phyloP scores from a whole-genome alignment of 139 green algal genomes.

The Auxenochlorella pyrenoidosa region DNA sequence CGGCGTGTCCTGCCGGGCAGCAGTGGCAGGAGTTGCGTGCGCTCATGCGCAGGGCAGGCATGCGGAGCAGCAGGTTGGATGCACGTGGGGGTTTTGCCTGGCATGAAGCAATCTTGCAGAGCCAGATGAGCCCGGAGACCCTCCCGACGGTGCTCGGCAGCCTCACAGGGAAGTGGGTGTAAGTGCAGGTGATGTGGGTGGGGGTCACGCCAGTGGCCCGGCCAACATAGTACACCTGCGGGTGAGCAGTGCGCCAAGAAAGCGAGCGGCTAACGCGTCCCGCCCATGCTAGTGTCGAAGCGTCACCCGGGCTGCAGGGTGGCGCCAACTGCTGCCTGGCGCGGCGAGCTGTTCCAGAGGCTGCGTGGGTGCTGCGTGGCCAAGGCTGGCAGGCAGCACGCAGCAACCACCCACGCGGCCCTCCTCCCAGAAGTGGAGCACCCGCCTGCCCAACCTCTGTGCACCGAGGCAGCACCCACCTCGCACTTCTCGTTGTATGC shows the following conservation, averaged over 20 bases:
- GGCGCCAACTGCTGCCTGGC: too few relatives aligned
- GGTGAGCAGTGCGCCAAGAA: not conserved
- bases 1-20: not conserved
- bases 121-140: too few relatives aligned
- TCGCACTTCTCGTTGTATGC: conserved; percentile 17
- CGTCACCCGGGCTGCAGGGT: too few relatives aligned
- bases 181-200: not conserved
- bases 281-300: too few relatives aligned
- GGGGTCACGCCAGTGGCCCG: not conserved
- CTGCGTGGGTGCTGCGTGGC: too few relatives aligned
- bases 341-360: too few relatives aligned
- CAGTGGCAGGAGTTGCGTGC: too few relatives aligned
- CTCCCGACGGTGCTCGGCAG: not conserved
- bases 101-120: too few relatives aligned
- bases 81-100: not conserved
- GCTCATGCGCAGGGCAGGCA: not conserved
- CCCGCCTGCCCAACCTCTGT: not conserved
- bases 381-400: too few relatives aligned
- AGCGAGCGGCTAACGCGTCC: not conserved
- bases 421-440: not conserved
- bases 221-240: conserved; percentile 19
- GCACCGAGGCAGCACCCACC: not conserved
- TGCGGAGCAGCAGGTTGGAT: too few relatives aligned
- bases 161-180: conserved; percentile 2
- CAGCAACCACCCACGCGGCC: too few relatives aligned